Base-by-base conservation (phyloP, 2,329 filamentous ascomycete genomes). In the Trichoderma sp. region DNA sequence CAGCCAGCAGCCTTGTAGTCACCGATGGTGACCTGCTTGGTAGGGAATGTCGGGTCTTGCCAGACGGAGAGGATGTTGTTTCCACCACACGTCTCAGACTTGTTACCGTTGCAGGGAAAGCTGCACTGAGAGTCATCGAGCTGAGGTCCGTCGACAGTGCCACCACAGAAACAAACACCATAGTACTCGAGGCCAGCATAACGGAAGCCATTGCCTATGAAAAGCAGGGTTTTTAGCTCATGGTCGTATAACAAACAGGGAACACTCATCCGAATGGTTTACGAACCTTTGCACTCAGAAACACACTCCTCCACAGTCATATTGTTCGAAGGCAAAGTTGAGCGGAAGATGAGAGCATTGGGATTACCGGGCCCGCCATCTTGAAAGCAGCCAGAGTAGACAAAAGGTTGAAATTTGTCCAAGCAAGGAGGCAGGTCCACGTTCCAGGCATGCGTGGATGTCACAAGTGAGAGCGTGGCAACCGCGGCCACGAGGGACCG, bases 1-100 rank as follows among this genome's bases (percentile, higher is more conserved):
- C 90, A 92, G 68, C 90, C 90, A n/a, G 85, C 76, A 72, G 87
- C 84, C 55, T 81, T 80, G 82, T 89, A 92, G 57, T 83, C 81
- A 65, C 81, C 80, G 56, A 85, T 80, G 29, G 82, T 83, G 31
- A 84, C 76, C 62, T 85, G 83, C 70, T 79, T 77, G 29, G 80
- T 78, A 58, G 80, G 75, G 72, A 84, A 85, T 35, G 83, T 86
- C 4, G 83, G 80, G 61, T 86, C 84, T 73, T 83, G 78, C 74
- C 80, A 86, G 74, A 85, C 70, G 2, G 84, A 85, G 70, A 88
- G 82, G 35, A 77, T 74, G 10, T 80, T 78, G 67, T 82, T 79
- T 24, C 84, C 83, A 66, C 85, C 86, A 71, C 85, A 87, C 31
- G 71, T 79, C 75, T 84, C 69, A n/a, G 74, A 73, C 52, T 75